phyloP scores from a whole-genome alignment of 495 filamentous ascomycete genomes.

The Penicillium taxi region DNA sequence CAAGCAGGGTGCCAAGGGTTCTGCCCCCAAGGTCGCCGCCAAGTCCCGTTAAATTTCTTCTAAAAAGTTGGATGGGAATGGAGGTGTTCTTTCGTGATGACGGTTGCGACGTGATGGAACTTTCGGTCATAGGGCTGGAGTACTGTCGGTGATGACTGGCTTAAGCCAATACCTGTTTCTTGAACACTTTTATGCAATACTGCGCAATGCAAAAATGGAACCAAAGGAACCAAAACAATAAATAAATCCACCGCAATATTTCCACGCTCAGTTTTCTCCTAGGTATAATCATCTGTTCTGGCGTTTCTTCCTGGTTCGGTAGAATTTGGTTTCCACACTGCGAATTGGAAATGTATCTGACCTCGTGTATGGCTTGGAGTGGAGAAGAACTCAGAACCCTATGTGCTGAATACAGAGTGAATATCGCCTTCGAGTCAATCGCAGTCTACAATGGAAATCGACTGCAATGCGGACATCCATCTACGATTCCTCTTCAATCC shows the following conservation, averaged over 20 bases:
- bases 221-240: constrained; percentile 16
- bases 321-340: no score
- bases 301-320: constrained; percentile 1
- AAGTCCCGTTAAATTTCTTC: constrained; percentile 68
- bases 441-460: no score
- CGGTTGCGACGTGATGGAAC: constrained; percentile 29
- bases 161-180: constrained; percentile 23
- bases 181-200: constrained; percentile 24
- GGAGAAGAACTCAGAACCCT: no score
- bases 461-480: no score
- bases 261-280: neutral
- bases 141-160: constrained; percentile 22
- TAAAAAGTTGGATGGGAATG: constrained; percentile 27
- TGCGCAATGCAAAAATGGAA: constrained; percentile 24
- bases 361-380: no score
- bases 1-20: constrained; percentile 96
- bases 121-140: constrained; percentile 17
- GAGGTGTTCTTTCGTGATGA: constrained; percentile 16
- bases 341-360: no score
- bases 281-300: neutral
- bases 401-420: no score
- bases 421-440: no score
- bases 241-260: constrained; percentile 14
- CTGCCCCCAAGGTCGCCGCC: constrained; percentile 75
- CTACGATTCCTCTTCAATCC: no score